Evolutionary conservation across 2,329 filamentous ascomycete species (phyloP), one percentile per base, ranked within the genome.

Genomic region (Zymoseptoria crescenta): DNA sequence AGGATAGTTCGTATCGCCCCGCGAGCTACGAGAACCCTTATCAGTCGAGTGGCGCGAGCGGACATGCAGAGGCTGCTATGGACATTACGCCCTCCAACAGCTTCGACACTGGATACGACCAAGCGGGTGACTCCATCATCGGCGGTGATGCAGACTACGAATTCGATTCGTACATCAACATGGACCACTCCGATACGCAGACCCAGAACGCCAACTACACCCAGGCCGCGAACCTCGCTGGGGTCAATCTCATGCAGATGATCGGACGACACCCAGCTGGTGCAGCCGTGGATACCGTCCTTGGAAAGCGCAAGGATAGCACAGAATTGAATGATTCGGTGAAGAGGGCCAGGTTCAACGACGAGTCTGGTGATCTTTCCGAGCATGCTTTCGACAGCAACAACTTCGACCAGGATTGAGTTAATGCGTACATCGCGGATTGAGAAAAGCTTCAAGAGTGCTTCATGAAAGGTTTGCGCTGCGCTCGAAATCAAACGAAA

Each of bases 301-400:
- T 64, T 6, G 63, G 65, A 16, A 67, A 67, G 65, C 62, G 65
- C 21, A 67, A 65, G 60, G 57, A 54, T 21, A 45, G 35, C n/a
- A 30, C 29, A 2, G 29, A 30, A 30, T 2, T 30, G 29, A 10
- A 30, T 30, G 29, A 30, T 30, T 10, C 29, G 29, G 8, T 30
- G 24, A 24, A 24, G 24, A 24, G 24, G 24, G 24, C 24, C 24
- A 24, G 24, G 4, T 24, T 24, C 24, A 24, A 24, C 24, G 24
- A 24, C 24, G 24, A 24, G 24, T 24, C 24, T 24, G 24, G 24
- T 24, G 4, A 4, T 24, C 24, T 24, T 24, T 24, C 24, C 24
- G 24, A 24, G 24, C 24, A 24, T 24, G 24, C 24, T 24, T 24
- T 24, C 24, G 24, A 24, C 24, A 24, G 24, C 24, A 24, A 24